Evolutionary conservation across 2,329 filamentous ascomycete species (phyloP).

Genomic region (Xylaria sp.): DNA sequence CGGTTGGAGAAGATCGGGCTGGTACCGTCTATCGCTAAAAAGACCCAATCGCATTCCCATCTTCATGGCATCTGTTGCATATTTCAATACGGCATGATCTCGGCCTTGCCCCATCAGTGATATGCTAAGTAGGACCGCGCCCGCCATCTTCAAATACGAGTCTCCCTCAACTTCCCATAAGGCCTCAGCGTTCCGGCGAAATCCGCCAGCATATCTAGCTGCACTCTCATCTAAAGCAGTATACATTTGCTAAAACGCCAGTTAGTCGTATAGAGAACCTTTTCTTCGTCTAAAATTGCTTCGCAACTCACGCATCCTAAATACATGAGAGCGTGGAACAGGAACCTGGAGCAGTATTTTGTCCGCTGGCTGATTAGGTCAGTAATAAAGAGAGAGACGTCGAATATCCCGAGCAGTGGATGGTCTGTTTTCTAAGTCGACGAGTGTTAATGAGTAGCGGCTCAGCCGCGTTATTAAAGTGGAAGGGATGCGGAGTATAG

Average conservation of each 20-base stretch:
- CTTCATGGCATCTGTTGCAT: conserved; percentile 45
- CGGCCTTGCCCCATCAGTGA: conserved; percentile 52
- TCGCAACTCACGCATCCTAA: conserved; percentile 50
- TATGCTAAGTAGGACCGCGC: conserved; percentile 51
- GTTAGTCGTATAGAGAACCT: conserved; percentile 4
- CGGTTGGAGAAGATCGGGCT: background rate
- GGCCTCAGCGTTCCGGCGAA: conserved; percentile 47
- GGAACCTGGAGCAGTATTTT: conserved; percentile 50
- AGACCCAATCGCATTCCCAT: conserved; percentile 50
- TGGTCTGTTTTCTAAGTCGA: conserved; percentile 50
- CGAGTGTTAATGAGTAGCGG: background rate
- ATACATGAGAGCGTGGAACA: conserved; percentile 53
- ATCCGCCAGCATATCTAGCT: conserved; percentile 35
- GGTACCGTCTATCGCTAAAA: conserved; percentile 42
- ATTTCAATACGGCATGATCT: conserved; percentile 51
- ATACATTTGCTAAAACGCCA: conserved; percentile 51
- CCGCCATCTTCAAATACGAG: conserved; percentile 48
- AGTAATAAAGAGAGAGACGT: conserved; percentile 50
- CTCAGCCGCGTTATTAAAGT: background rate
- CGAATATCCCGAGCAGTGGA: conserved; percentile 53
- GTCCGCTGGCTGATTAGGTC: conserved; percentile 46
- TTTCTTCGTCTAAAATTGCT: background rate
- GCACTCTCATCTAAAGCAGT: conserved; percentile 46
- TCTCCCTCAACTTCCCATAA: conserved; percentile 44
- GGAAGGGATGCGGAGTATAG: background rate